Conservation (phyloP, 164 flowering plant genomes). For the Magnolia officinalis region DNA sequence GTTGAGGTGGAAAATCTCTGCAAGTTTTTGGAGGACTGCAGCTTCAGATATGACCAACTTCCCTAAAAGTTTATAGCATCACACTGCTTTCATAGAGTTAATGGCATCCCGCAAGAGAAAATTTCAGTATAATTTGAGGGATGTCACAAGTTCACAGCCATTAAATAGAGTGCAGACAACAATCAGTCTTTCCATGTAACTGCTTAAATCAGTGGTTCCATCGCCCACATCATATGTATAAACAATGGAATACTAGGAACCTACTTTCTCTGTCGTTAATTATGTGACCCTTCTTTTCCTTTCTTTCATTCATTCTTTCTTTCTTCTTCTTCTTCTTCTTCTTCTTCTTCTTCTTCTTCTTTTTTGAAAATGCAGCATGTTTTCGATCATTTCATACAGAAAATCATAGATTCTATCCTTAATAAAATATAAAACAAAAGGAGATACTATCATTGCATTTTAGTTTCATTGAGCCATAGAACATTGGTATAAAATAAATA, state of each 20-base stretch:
- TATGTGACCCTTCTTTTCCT: no score
- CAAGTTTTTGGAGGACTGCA: constrained; percentile 44
- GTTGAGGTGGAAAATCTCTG: constrained; percentile 37
- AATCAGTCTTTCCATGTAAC: background rate
- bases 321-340: no score
- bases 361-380: background rate
- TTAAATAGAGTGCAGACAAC: background rate
- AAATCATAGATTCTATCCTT: background rate
- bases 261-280: no score
- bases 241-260: no score
- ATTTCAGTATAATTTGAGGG: background rate
- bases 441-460: background rate
- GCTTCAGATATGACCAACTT: background rate
- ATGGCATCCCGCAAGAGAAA: background rate
- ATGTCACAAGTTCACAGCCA: background rate
- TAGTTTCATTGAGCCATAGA: constrained; percentile 1
- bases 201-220: no score
- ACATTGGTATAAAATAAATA: no score
- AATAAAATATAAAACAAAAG: no score
- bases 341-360: no score
- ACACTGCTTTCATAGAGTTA: background rate
- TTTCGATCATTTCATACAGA: background rate
- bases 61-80: background rate
- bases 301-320: no score
- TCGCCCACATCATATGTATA: no score